phyloP scores from a whole-genome alignment of 495 filamentous ascomycete species.

The Lophiostoma macrostomum region DNA sequence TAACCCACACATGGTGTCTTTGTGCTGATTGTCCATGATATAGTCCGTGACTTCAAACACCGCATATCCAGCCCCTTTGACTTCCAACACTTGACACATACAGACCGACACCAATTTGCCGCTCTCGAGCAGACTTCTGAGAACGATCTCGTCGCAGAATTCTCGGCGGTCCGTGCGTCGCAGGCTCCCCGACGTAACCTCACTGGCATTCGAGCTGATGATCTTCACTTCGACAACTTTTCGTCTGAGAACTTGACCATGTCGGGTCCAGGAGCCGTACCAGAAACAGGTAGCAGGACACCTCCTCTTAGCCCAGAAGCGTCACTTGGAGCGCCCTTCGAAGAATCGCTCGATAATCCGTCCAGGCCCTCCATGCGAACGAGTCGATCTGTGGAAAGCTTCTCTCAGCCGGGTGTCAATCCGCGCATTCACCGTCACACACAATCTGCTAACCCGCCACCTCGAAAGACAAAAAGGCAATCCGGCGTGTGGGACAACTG shows the following conservation, averaged over 20 bases:
- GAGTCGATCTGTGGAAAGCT: conserved; percentile 34
- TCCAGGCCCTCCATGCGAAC: conserved; percentile 8
- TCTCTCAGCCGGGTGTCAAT: conserved; percentile 32
- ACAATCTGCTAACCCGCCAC: conserved; percentile 25
- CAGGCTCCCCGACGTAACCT: conserved; percentile 60
- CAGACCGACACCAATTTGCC: conserved; percentile 61
- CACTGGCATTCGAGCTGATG: conserved; percentile 60
- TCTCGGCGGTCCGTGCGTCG: conserved; percentile 64
- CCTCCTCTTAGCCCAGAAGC: conserved; percentile 18
- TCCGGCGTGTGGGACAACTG: conserved; percentile 24
- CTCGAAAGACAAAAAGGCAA: conserved; percentile 21
- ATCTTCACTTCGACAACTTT: conserved; percentile 62
- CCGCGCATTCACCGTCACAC: conserved; percentile 27
- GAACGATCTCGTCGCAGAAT: conserved; percentile 63
- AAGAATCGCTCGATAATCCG: neutral
- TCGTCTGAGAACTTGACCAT: conserved; percentile 50
- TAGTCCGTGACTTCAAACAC: conserved; percentile 43
- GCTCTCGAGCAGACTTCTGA: conserved; percentile 55
- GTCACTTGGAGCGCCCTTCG: neutral
- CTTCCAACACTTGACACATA: conserved; percentile 85
- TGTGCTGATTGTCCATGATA: conserved; percentile 37
- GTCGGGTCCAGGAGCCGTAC: conserved; percentile 10
- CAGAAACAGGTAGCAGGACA: conserved; percentile 5
- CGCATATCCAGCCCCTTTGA: conserved; percentile 80
- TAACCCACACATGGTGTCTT: neutral